phyloP scores from a whole-genome alignment of 1,284 basidiomycete species.

The Fomitiporia mediterranea region DNA sequence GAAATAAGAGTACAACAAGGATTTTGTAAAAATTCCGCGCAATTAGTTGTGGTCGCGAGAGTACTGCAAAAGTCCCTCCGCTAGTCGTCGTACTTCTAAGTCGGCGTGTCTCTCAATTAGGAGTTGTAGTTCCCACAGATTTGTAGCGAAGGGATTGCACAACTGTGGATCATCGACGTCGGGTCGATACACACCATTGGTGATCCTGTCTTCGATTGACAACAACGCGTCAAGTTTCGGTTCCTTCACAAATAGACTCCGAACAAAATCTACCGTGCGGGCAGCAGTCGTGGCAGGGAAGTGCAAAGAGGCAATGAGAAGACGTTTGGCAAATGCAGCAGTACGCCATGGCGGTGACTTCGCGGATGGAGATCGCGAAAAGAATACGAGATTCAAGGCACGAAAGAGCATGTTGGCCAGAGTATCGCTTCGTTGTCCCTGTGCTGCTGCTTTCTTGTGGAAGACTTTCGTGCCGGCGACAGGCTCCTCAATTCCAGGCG shows the following conservation, averaged over 20 bases:
- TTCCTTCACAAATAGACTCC: slow-evolving; percentile 69
- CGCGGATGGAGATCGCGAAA: slow-evolving; percentile 52
- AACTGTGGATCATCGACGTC: slow-evolving; percentile 86
- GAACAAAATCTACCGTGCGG: slow-evolving; percentile 71
- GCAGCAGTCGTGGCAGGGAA: slow-evolving; percentile 69
- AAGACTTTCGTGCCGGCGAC: slow-evolving; percentile 22
- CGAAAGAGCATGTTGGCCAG: slow-evolving; percentile 81
- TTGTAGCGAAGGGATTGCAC: slow-evolving; percentile 65
- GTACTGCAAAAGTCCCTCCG: slow-evolving; percentile 11
- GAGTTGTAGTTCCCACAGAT: slow-evolving; percentile 64
- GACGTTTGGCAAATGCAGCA: slow-evolving; percentile 89
- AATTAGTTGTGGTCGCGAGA: slow-evolving; percentile 9
- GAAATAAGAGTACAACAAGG: background rate
- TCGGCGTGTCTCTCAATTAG: slow-evolving; percentile 60
- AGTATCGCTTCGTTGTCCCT: slow-evolving; percentile 33
- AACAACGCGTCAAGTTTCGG: slow-evolving; percentile 79
- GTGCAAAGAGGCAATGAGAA: slow-evolving; percentile 74
- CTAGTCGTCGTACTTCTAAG: slow-evolving; percentile 31
- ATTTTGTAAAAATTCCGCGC: background rate
- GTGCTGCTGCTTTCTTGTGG: slow-evolving; percentile 24
- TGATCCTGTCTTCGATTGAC: slow-evolving; percentile 79
- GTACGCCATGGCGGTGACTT: slow-evolving; percentile 70
- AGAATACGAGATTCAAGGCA: slow-evolving; percentile 77
- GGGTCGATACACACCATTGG: slow-evolving; percentile 77
- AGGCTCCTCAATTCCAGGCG: slow-evolving; percentile 44